These are phyloP conservation scores for Ceratobasidium sp. DNA, from an alignment of 1,284 basidiomycete species.

Conservation along the genomic window DNA sequence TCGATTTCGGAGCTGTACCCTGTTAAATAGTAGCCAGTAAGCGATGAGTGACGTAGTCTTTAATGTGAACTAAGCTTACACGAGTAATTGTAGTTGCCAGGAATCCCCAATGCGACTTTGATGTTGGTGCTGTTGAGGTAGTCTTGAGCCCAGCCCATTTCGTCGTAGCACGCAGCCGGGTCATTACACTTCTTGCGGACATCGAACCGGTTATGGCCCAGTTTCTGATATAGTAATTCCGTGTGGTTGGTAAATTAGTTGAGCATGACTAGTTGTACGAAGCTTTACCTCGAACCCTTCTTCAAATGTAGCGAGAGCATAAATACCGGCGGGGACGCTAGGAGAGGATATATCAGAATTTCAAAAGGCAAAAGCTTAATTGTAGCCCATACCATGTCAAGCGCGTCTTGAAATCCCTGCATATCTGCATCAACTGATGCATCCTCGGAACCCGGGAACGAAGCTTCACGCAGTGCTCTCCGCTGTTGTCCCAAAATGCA, in stretches of 20 bases:
- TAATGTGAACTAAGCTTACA: not conserved
- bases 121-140: conserved; percentile 31
- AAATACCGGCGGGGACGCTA: conserved; percentile 37
- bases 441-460: conserved; percentile 36
- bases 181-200: conserved; percentile 31
- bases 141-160: conserved; percentile 29
- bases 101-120: conserved; percentile 27
- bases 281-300: conserved; percentile 34
- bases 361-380: not conserved
- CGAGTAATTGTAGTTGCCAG: conserved; percentile 15
- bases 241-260: not conserved
- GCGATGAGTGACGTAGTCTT: not conserved
- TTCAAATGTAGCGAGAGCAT: not conserved
- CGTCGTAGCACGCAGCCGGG: conserved; percentile 6
- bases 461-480: conserved; percentile 35
- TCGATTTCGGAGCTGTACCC: conserved; percentile 25
- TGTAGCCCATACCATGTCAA: conserved; percentile 27
- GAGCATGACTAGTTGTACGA: not conserved
- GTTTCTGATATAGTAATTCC: not conserved
- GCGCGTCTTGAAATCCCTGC: conserved; percentile 33
- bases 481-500: conserved; percentile 42
- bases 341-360: not conserved
- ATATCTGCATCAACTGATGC: conserved; percentile 16
- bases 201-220: conserved; percentile 18
- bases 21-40: not conserved